Percentiles rank a stretch among this genome's conserved stretches.
phyloP scores from a whole-genome alignment of 345 rosid species.

The Salix viminalis region DNA sequence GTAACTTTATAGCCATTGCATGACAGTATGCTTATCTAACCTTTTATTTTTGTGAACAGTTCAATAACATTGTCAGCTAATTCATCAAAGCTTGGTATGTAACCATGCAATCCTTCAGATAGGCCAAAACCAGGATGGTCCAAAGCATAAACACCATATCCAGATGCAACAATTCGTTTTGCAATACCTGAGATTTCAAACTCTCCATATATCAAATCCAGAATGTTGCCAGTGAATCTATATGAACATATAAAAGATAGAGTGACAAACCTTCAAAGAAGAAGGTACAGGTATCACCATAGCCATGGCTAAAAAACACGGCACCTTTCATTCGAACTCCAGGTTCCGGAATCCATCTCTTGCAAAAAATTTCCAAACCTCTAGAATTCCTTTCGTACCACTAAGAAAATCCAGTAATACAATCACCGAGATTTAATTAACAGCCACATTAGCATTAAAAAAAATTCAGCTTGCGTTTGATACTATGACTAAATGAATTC shows the following conservation, averaged over 20 bases:
- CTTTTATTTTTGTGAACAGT: slow-evolving; percentile 68
- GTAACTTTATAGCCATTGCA: neutral
- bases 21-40: slow-evolving; percentile 23
- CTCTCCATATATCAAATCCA: neutral
- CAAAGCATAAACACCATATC: slow-evolving; percentile 75
- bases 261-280: slow-evolving; percentile 80
- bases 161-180: slow-evolving; percentile 55
- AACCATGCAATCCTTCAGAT: slow-evolving; percentile 92
- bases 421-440: neutral
- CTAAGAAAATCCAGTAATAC: slow-evolving; percentile 29
- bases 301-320: slow-evolving; percentile 80
- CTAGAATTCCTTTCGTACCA: slow-evolving; percentile 73
- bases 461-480: neutral
- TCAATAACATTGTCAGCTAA: slow-evolving; percentile 70
- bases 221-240: neutral
- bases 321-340: slow-evolving; percentile 62
- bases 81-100: slow-evolving; percentile 63
- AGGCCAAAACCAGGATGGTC: slow-evolving; percentile 96
- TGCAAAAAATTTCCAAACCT: slow-evolving; percentile 72
- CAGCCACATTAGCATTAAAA: neutral
- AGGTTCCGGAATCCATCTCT: slow-evolving; percentile 71
- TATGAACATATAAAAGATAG: neutral
- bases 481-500: neutral
- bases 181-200: slow-evolving; percentile 63
- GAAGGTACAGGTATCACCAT: slow-evolving; percentile 98